Evolutionary conservation across 2,329 filamentous ascomycete genomes (phyloP).

Genomic region (Tolypocladium tundrense): DNA sequence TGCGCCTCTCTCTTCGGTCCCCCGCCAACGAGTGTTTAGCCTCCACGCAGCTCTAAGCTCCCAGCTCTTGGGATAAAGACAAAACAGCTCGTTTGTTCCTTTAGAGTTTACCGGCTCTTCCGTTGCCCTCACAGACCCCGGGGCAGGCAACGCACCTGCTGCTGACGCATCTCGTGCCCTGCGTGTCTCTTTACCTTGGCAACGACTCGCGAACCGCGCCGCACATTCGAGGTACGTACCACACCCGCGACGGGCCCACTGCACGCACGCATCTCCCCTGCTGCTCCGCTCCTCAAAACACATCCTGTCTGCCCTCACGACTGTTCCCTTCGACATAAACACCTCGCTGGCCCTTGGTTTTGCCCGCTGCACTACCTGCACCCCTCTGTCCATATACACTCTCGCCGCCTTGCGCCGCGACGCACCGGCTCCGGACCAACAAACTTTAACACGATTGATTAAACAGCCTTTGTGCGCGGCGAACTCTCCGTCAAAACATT

Average conservation of each 20-base stretch:
- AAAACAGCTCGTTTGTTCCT: background rate
- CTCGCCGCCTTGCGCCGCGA: constrained; percentile 9
- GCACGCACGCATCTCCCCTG: constrained; percentile 17
- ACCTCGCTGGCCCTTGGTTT: constrained; percentile 17
- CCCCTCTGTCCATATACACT: constrained; percentile 10
- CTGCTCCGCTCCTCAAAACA: constrained; percentile 26
- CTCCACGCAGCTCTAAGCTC: background rate
- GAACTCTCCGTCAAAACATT: constrained; percentile 22
- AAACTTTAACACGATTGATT: constrained; percentile 15
- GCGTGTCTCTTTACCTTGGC: constrained; percentile 1
- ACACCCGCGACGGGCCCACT: constrained; percentile 8
- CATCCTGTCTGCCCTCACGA: constrained; percentile 22
- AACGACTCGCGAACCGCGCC: constrained; percentile 9
- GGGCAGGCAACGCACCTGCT: background rate
- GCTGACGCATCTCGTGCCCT: background rate
- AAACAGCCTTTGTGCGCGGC: constrained; percentile 13
- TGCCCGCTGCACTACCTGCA: constrained; percentile 11
- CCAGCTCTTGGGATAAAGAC: background rate
- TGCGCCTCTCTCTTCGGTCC: background rate
- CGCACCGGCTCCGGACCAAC: constrained; percentile 11
- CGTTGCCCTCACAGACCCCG: background rate
- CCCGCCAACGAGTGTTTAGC: background rate
- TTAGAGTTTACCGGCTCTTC: background rate
- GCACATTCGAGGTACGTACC: constrained; percentile 8
- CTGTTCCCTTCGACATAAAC: constrained; percentile 21